Evolutionary conservation across 345 rosid species (phyloP), one percentile per base, ranked within the genome.

Genomic region (Salix viminalis): DNA sequence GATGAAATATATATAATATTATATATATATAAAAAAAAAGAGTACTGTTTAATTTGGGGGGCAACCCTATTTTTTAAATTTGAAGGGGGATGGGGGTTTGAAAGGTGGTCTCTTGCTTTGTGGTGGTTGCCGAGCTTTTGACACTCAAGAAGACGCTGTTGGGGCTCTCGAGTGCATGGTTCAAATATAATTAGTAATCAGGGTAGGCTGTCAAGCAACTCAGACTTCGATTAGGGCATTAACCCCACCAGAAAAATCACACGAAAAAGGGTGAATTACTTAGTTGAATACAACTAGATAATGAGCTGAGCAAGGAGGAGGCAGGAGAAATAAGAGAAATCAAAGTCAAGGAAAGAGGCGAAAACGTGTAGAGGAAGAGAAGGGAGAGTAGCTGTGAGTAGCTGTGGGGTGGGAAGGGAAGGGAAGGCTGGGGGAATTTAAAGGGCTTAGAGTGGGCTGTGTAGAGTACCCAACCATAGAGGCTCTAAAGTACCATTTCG

Each of bases 1-100:
- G 44, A 68, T 34, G 48, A 36, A 32, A 32, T 37, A 18, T 76
- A 76, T 76, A 76, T 69, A 76, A 32, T 32, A 30, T 30, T 30
- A 34, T 34, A 34, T 34, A 34, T 34, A 34, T 34, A 34, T 34
- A 34, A 0, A 34, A 28, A n/a, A 0, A 34, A 28, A n/a, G 61
- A 5, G 15, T 41, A 23, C 24, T 11, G 16, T 19, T 54, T 21
- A 21, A 34, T 8, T 1, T 3, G 5, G 61, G 24, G 61, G 44
- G 44, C 8, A 41, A 10, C 13, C 44, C 44, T 41, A 34, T 34
- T 41, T 41, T 41, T 41, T 9, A 41, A 41, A 41, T 41, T 41
- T 2, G 3, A 0, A 41, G 0, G 13, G 44, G 13, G 44, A 44
- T 44, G 14, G 13, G 50, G 50, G 13, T 9, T 3, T 0, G 11